A percentile compares a stretch with the other conserved stretches of the same genome.
Evolutionary conservation across 1,284 basidiomycete genomes (phyloP).

Genomic region (Sanghuangporus sanghuang): DNA sequence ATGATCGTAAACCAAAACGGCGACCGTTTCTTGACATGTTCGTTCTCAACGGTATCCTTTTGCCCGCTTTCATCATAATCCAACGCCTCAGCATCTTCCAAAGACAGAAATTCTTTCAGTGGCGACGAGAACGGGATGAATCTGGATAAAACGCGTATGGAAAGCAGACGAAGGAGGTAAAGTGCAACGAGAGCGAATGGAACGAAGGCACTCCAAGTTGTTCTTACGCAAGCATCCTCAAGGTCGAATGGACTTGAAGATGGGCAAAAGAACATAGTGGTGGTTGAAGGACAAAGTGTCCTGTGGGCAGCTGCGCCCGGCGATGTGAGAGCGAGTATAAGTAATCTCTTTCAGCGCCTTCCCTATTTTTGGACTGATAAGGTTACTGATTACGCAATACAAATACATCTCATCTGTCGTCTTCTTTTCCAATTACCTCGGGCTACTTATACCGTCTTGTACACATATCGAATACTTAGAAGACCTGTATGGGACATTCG

Average conservation of each 20-base stretch:
- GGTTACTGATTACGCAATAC: too few relatives aligned
- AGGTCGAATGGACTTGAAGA: slow-evolving; percentile 36
- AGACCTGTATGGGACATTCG: too few relatives aligned
- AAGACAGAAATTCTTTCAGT: slow-evolving; percentile 45
- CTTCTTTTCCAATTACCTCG: too few relatives aligned
- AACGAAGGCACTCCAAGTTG: slow-evolving; percentile 48
- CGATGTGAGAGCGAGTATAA: too few relatives aligned
- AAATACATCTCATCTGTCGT: too few relatives aligned
- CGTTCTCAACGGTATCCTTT: background rate
- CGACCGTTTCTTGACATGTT: background rate
- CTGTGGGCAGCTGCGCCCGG: too few relatives aligned
- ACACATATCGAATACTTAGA: too few relatives aligned
- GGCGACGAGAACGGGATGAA: slow-evolving; percentile 27
- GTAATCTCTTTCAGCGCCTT: too few relatives aligned
- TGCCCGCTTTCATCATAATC: slow-evolving; percentile 22
- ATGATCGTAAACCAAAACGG: slow-evolving; percentile 54
- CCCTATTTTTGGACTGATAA: too few relatives aligned
- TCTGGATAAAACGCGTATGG: slow-evolving; percentile 26
- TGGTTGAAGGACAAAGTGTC: background rate
- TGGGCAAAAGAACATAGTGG: background rate
- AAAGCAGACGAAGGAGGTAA: slow-evolving; percentile 30
- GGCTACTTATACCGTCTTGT: too few relatives aligned
- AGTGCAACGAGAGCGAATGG: slow-evolving; percentile 47
- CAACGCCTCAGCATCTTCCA: slow-evolving; percentile 56
- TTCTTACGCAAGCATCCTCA: slow-evolving; percentile 45